Evolutionary conservation across 495 filamentous ascomycete species (phyloP).

Genomic region (Penicillium cinerascens): DNA sequence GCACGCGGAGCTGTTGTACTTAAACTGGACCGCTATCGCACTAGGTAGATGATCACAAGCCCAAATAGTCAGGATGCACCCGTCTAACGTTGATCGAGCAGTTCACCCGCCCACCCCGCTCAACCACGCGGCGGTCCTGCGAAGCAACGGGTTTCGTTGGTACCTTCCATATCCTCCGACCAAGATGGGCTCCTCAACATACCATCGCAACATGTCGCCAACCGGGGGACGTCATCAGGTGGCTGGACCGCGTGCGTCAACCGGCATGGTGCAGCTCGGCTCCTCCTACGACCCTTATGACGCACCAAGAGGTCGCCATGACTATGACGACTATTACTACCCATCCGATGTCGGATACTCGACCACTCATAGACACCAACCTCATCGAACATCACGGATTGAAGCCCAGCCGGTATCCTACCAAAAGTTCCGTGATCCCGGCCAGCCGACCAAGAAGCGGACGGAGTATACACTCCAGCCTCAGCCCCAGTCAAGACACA

Average conservation of each 20-base stretch:
- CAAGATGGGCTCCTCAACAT: conserved; percentile 15
- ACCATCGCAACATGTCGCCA: conserved; percentile 32
- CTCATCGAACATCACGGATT: conserved; percentile 15
- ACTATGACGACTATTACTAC: conserved; percentile 36
- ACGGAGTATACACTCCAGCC: conserved; percentile 45
- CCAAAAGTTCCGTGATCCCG: conserved; percentile 32
- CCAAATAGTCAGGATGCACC: background rate
- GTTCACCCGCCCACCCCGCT: background rate
- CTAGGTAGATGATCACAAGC: background rate
- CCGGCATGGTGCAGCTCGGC: conserved; percentile 41
- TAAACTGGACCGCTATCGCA: background rate
- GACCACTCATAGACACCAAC: conserved; percentile 26
- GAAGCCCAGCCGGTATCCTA: conserved; percentile 38
- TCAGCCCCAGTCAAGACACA: conserved; percentile 30
- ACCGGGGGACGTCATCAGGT: conserved; percentile 27
- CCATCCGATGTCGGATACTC: conserved; percentile 33
- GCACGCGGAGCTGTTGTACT: background rate
- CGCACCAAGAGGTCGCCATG: conserved; percentile 21
- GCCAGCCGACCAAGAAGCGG: conserved; percentile 31
- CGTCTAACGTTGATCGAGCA: background rate
- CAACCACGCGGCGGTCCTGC: background rate
- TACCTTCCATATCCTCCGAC: background rate
- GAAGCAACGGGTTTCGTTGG: background rate
- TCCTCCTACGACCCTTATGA: conserved; percentile 39
- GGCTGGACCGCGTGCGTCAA: conserved; percentile 45